These are phyloP conservation scores for Phalaenopsis hybrid DNA, from an alignment of 116 monocot genomes.

Conservation along the genomic window DNA sequence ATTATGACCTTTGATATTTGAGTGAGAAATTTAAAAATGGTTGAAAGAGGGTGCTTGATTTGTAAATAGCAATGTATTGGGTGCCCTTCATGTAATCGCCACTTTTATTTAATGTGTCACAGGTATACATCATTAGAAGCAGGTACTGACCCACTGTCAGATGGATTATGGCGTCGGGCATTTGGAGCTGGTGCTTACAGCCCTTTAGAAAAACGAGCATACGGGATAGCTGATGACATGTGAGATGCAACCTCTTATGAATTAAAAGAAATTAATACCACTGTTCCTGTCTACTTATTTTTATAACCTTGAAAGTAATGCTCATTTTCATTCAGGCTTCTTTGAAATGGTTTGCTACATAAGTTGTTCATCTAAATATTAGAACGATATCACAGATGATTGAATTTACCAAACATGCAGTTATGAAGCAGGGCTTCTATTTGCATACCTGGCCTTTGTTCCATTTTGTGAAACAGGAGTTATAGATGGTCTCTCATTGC, in stretches of 20 bases:
- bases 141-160: conserved; percentile 40
- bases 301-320: not conserved
- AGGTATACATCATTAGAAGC: conserved; percentile 60
- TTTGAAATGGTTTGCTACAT: not conserved
- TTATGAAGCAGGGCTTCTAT: conserved; percentile 89
- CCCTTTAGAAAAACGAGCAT: conserved; percentile 81
- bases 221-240: conserved; percentile 96
- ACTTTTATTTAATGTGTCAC: not conserved
- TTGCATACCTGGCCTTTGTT: conserved; percentile 84
- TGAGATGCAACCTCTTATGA: conserved; percentile 14
- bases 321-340: not conserved
- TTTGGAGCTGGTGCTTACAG: conserved; percentile 61
- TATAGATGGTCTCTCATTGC: conserved; percentile 83
- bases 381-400: not conserved
- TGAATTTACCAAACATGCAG: conserved; percentile 24
- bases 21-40: no score
- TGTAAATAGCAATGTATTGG: no score
- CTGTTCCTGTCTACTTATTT: not conserved
- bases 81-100: no score
- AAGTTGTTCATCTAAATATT: not conserved
- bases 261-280: not conserved
- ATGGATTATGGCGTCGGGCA: conserved; percentile 79
- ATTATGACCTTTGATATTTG: no score
- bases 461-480: conserved; percentile 84
- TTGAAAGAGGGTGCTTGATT: no score